Evolutionary conservation across 768 basidiomycete species (phyloP).

Genomic region (Amanita jacksonii): DNA sequence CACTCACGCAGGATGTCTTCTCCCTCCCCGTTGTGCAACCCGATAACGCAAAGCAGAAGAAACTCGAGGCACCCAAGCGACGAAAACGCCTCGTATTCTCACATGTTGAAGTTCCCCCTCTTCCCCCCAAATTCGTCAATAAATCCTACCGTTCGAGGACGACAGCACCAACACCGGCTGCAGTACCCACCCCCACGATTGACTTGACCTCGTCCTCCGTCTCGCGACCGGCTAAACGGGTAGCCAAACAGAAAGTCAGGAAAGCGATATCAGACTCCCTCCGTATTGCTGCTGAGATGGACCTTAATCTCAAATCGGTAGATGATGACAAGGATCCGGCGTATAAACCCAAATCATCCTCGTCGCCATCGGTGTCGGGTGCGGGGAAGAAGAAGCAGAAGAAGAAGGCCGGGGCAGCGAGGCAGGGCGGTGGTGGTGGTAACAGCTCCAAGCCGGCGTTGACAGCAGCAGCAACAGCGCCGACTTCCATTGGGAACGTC

Average conservation of each 20-base stretch:
- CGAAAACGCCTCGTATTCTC: conserved; percentile 11
- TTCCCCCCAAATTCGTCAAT: conserved; percentile 10
- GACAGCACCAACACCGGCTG: conserved; percentile 1
- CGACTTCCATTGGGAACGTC: too few species aligned
- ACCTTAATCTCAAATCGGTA: neutral
- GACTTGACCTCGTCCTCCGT: neutral
- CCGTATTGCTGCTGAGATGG: neutral
- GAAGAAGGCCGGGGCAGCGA: too few species aligned
- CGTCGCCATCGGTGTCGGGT: too few species aligned
- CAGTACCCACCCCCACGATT: too few species aligned
- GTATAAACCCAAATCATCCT: too few species aligned
- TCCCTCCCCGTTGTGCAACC: neutral
- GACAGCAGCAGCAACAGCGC: too few species aligned
- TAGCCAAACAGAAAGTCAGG: neutral
- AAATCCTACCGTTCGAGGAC: conserved; percentile 13
- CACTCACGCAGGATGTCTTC: neutral
- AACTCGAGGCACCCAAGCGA: neutral
- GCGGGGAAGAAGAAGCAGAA: too few species aligned
- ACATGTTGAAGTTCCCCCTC: conserved; percentile 18
- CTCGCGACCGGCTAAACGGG: neutral
- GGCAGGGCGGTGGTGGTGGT: too few species aligned
- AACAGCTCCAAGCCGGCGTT: too few species aligned
- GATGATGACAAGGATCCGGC: neutral
- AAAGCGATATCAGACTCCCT: neutral
- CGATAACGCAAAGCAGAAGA: neutral